Conservation (phyloP, 73 alveolate genomes). For the Paramecium biaurelia region DNA sequence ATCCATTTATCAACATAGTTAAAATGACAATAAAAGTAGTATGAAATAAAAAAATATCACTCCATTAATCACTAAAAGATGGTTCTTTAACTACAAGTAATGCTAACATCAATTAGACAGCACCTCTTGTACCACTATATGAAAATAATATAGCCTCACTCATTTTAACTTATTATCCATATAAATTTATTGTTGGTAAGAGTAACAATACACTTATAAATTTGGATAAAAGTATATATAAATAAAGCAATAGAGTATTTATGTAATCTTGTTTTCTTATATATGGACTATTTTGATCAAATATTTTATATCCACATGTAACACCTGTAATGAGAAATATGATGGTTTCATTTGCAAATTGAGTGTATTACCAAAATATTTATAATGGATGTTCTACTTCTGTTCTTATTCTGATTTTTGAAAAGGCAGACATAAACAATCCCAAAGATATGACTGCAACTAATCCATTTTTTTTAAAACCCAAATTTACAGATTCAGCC, state of each 20-base stretch:
- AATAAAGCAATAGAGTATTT: neutral
- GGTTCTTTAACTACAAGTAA: constrained; percentile 68
- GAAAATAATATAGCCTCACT: constrained; percentile 64
- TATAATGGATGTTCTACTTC: constrained; percentile 63
- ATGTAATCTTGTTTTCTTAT: neutral
- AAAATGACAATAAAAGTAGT: constrained; percentile 72
- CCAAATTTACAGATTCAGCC: constrained; percentile 66
- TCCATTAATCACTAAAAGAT: constrained; percentile 54
- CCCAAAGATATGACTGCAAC: constrained; percentile 75
- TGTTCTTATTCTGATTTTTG: constrained; percentile 67
- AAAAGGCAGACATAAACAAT: constrained; percentile 68
- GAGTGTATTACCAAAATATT: constrained; percentile 64
- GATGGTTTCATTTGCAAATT: constrained; percentile 65
- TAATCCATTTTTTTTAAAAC: constrained; percentile 66
- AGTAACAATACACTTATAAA: neutral
- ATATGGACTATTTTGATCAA: constrained; percentile 3
- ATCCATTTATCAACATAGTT: constrained; percentile 70
- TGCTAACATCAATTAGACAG: constrained; percentile 66
- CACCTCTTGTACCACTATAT: constrained; percentile 81
- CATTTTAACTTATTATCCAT: constrained; percentile 64
- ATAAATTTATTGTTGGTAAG: neutral
- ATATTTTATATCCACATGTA: constrained; percentile 12
- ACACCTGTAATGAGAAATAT: constrained; percentile 76
- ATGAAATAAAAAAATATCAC: constrained; percentile 70
- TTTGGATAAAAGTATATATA: neutral